Conservation (phyloP, 2,329 filamentous ascomycete species). For the Fusarium buxicola region DNA sequence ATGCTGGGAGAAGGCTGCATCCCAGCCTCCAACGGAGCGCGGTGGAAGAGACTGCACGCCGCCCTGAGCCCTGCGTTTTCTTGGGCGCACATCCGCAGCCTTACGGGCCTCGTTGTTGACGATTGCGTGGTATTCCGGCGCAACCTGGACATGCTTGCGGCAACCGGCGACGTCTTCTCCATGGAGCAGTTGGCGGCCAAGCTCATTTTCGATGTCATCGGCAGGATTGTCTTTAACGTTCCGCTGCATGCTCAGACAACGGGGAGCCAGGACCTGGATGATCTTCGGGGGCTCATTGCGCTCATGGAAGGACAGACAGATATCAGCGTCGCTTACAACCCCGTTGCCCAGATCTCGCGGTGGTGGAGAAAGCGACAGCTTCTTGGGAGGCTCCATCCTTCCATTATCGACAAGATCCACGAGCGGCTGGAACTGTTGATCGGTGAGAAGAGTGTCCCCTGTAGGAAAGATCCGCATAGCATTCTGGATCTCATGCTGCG, state of each 20-base stretch:
- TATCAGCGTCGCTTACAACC: conserved; percentile 10
- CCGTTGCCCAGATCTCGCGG: conserved; percentile 6
- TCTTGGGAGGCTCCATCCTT: conserved; percentile 1
- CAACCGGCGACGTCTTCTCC: conserved; percentile 13
- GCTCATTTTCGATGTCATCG: conserved; percentile 5
- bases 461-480: conserved; percentile 15
- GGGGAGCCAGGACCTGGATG: conserved; percentile 10
- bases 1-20: conserved; percentile 10
- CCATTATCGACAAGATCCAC: not conserved
- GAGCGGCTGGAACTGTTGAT: not conserved
- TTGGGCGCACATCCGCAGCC: not conserved
- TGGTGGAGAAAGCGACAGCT: conserved; percentile 15
- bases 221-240: not conserved
- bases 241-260: conserved; percentile 8
- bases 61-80: conserved; percentile 23
- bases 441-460: conserved; percentile 1
- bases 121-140: conserved; percentile 2
- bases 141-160: not conserved
- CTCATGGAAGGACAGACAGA: conserved; percentile 8
- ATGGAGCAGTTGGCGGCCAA: conserved; percentile 14
- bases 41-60: conserved; percentile 12
- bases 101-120: conserved; percentile 15
- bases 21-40: not conserved
- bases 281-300: conserved; percentile 12
- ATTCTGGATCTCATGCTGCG: conserved; percentile 28